Conservation (phyloP, 495 filamentous ascomycete species). For the Hypoxylon lienhwacheense region DNA sequence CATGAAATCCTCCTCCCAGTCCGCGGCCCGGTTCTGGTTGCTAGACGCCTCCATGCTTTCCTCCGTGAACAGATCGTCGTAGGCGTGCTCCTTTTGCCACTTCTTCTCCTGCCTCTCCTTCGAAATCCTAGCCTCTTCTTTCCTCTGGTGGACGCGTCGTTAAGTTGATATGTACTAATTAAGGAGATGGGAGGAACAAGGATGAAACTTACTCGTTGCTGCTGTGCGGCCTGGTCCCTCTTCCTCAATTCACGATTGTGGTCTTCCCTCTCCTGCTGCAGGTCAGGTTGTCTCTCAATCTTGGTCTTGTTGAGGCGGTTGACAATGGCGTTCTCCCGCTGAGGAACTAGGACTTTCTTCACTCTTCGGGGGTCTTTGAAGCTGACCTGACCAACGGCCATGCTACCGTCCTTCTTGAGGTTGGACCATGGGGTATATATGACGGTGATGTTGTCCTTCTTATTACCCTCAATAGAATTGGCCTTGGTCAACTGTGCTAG, state of each 20-base stretch:
- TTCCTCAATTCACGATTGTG: slow-evolving; percentile 66
- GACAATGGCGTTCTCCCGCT: slow-evolving; percentile 83
- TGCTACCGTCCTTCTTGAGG: slow-evolving; percentile 91
- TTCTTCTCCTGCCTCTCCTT: slow-evolving; percentile 84
- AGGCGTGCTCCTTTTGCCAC: slow-evolving; percentile 92
- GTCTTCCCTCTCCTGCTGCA: slow-evolving; percentile 76
- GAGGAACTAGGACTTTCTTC: slow-evolving; percentile 71
- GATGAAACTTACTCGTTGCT: slow-evolving; percentile 60
- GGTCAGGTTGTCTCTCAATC: slow-evolving; percentile 79
- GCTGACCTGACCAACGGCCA: slow-evolving; percentile 92
- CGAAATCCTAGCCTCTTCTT: slow-evolving; percentile 75
- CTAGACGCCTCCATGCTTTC: slow-evolving; percentile 64
- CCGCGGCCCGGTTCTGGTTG: slow-evolving; percentile 65
- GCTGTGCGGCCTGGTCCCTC: slow-evolving; percentile 65
- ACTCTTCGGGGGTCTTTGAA: slow-evolving; percentile 91
- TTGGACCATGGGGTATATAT: slow-evolving; percentile 99
- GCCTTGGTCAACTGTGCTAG: slow-evolving; percentile 96
- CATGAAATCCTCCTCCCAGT: slow-evolving; percentile 77
- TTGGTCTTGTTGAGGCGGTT: slow-evolving; percentile 97
- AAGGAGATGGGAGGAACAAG: neutral
- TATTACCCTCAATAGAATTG: slow-evolving; percentile 99
- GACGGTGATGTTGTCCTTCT: slow-evolving; percentile 94
- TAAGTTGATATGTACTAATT: neutral
- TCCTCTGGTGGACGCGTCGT: slow-evolving; percentile 54
- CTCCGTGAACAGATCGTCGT: slow-evolving; percentile 79